phyloP scores from a whole-genome alignment of 1,139 yeast species.

The Nakaseomyces bracarensis region DNA sequence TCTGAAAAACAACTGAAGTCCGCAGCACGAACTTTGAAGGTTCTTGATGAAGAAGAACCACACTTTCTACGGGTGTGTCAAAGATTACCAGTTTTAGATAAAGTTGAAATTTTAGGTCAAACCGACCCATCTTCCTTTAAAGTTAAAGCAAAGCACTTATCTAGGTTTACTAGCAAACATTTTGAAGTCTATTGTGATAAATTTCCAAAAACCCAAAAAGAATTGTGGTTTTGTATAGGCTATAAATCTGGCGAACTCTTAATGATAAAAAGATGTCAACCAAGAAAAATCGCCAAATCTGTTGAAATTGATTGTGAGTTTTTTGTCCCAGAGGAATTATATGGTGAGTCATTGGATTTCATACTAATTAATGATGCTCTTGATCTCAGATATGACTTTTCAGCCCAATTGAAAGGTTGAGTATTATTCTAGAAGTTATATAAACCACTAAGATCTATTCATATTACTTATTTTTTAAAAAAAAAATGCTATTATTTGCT shows the following conservation, averaged over 20 bases:
- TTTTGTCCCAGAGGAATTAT: conserved; percentile 43
- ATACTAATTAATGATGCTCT: conserved; percentile 60
- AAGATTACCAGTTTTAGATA: conserved; percentile 39
- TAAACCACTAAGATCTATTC: too few relatives aligned
- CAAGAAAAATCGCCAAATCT: conserved; percentile 36
- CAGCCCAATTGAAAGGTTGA: conserved; percentile 10
- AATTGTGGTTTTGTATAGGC: conserved; percentile 80
- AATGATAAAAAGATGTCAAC: conserved; percentile 61
- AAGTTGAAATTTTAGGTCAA: conserved; percentile 31
- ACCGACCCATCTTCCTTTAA: conserved; percentile 32
- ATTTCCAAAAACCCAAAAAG: conserved; percentile 87
- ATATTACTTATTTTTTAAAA: too few relatives aligned
- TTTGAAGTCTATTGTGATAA: conserved; percentile 67
- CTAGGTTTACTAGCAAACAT: conserved; percentile 46
- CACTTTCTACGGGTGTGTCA: conserved; percentile 41
- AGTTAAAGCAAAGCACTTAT: conserved; percentile 47
- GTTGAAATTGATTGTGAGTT: conserved; percentile 43
- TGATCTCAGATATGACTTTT: conserved; percentile 40
- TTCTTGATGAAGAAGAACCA: conserved; percentile 15
- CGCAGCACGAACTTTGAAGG: conserved; percentile 12
- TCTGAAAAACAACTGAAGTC: conserved; percentile 15
- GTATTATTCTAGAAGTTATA: neutral
- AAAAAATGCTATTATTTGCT: conserved; percentile 5
- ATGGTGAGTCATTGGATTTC: conserved; percentile 40
- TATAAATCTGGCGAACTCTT: conserved; percentile 47